Conservation (phyloP, 352 stramenopile species). For the Phytophthora cryptogea region DNA sequence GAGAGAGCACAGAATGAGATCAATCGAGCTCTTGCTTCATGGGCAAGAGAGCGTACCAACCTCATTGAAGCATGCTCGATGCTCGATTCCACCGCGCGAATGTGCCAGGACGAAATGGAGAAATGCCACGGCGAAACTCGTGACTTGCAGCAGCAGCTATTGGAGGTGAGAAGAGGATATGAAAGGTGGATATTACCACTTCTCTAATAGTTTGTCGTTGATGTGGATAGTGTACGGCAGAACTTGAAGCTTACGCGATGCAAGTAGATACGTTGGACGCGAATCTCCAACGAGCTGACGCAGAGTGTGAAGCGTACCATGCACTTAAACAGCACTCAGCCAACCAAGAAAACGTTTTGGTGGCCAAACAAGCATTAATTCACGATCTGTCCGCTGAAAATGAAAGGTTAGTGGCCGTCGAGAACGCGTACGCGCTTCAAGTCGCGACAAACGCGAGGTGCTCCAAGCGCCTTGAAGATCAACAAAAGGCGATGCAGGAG, state of each 20-base stretch:
- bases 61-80: conserved; percentile 31
- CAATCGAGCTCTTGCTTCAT: conserved; percentile 31
- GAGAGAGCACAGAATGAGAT: conserved; percentile 18
- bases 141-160: conserved; percentile 27
- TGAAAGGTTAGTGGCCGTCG: conserved; percentile 33
- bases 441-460: conserved; percentile 17
- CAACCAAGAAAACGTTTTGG: conserved; percentile 16
- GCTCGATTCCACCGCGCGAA: conserved; percentile 35
- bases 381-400: conserved; percentile 41
- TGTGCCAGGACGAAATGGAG: conserved; percentile 46
- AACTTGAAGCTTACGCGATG: conserved; percentile 29
- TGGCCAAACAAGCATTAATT: conserved; percentile 21
- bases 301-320: conserved; percentile 19
- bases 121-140: conserved; percentile 36
- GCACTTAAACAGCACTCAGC: conserved; percentile 31
- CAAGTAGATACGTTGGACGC: conserved; percentile 30
- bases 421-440: conserved; percentile 31
- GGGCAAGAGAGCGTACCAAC: conserved; percentile 43
- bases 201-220: conserved; percentile 4
- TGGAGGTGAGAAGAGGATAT: conserved; percentile 23
- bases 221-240: conserved; percentile 18
- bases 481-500: conserved; percentile 20
- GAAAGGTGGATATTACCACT: not conserved
- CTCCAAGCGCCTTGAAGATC: conserved; percentile 18
- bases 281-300: conserved; percentile 27